phyloP scores from a whole-genome alignment of 78 protist genomes.

The Bigelowiella natans region DNA sequence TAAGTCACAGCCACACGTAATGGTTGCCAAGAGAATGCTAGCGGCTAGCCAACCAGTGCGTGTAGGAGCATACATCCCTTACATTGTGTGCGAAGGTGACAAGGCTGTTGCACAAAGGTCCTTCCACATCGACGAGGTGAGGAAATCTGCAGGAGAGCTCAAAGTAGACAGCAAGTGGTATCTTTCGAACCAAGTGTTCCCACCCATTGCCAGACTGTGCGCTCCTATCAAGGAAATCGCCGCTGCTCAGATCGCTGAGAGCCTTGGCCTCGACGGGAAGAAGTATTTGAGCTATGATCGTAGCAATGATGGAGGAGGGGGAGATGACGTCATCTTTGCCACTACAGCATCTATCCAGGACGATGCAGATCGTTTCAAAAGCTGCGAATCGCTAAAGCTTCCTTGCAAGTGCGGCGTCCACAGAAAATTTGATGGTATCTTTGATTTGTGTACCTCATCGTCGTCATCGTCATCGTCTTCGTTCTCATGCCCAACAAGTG shows the following conservation, averaged over 20 bases:
- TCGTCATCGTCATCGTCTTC: background rate
- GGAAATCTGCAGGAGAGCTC: constrained; percentile 34
- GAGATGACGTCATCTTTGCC: background rate
- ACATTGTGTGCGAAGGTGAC: constrained; percentile 59
- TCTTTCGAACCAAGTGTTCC: constrained; percentile 66
- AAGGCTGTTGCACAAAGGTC: constrained; percentile 13
- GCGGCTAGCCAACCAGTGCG: constrained; percentile 51
- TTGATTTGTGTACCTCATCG: background rate
- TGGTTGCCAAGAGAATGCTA: constrained; percentile 10
- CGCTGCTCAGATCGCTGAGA: constrained; percentile 44
- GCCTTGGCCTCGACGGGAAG: constrained; percentile 56
- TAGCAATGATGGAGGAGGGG: background rate
- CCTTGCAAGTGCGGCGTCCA: background rate
- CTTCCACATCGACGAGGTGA: background rate
- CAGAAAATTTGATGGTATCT: background rate
- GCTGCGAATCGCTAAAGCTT: background rate
- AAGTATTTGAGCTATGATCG: constrained; percentile 9
- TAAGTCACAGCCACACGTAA: constrained; percentile 86
- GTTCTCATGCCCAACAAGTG: background rate
- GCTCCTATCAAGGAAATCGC: constrained; percentile 67
- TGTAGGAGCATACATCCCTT: constrained; percentile 74
- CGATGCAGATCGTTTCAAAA: background rate
- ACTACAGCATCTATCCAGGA: background rate
- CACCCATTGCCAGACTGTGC: constrained; percentile 63
- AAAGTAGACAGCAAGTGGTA: constrained; percentile 2